Evolutionary conservation across 805 yeast species (phyloP), one percentile per base, ranked within the genome.

Genomic region (Nakazawaea populi): DNA sequence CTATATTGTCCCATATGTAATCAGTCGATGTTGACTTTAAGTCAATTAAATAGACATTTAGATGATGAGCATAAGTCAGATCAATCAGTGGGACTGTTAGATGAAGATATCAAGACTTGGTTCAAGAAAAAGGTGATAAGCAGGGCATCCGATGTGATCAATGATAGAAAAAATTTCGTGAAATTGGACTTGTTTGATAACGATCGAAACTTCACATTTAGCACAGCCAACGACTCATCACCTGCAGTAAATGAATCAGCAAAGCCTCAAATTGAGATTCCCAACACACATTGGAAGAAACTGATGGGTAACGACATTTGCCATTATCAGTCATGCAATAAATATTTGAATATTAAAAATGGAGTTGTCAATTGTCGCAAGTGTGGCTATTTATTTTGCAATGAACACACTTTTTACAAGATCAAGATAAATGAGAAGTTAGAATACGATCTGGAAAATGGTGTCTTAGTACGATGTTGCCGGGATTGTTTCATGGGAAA

Each of bases 391-490:
- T 63, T 89, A 14, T 88, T 67, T 60, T 89, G 97, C 63, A 75
- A 76, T 53, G 65, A 62, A 31, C 96, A 90, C 66, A 72, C 89
- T 3, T 62, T 68, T 47, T 82, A 72, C 57, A 70, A 74, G 48
- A 73, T 81, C 43, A 78, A 74, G 58, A 66, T 89, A 14, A 65
- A 76, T 53, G 58, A 64, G n/a, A 58, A 67, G 2, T 80, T 85
- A 0, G 56, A 69, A 8, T 77, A 77, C 54, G 79, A 76, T 52
- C 69, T 77, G 0, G 49, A 54, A 0, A 55, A 63, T 47, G 92
- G 94, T 0, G 64, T 71, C n/a, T 85, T 91, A 92, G 69, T 80
- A 48, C 70, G 84, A 34, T 84, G 88, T 55, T 90, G 97, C 63
- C 68, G 72, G 40, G 56, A 55, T 0, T 90, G 97, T 61, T 87